Evolutionary conservation across 1,284 basidiomycete species (phyloP), one percentile per base, ranked within the genome.

Genomic region (Fomitopsis pinicola): DNA sequence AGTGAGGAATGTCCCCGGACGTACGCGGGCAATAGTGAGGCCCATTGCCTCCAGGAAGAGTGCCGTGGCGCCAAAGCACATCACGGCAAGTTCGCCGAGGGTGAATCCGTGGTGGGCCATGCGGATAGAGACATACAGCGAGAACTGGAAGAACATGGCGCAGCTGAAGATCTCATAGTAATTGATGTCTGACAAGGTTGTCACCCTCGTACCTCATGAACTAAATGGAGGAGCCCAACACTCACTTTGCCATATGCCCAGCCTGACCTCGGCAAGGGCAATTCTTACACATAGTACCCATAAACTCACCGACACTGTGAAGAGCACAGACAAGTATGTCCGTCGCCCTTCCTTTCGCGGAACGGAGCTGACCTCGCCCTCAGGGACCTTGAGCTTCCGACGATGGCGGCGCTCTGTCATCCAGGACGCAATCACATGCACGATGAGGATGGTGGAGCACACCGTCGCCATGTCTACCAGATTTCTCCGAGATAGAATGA

Each of bases 71-170:
- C 95, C 92, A 66, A 93, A 92, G 42, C 90, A 89, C 15, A 97
- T 91, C 26, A 98, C 78, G 19, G 89, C 89, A 10, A 98, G 83
- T 73, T 99, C 97, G 54, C 97, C 97, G 1, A 99, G 82, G 0
- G 97, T 99, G 75, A 98, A 97, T 14, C 93, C 94, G 28, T 91
- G 86, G 67, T 97, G 89, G 0, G 95, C 97, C 38, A 99, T 81
- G 26, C 97, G 85, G 55, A 97, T 85, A 58, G 92, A 92, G 55
- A 91, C 82, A 72, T 98, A 99, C 58, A 98, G 80, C 50, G 92
- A 88, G 68, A 94, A 89, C 72, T 99, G 97, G 75, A 92, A 98
- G 76, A 97, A 93, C 52, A 92, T 72, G 0, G 94, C 87, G 26
- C 86, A 84, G 12, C 91, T 78, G 19, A 86, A 77, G 55, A 94